Evolutionary conservation across 2,329 filamentous ascomycete species (phyloP), one percentile per base, ranked within the genome.

Genomic region (Paraconiothyrium brasiliense): DNA sequence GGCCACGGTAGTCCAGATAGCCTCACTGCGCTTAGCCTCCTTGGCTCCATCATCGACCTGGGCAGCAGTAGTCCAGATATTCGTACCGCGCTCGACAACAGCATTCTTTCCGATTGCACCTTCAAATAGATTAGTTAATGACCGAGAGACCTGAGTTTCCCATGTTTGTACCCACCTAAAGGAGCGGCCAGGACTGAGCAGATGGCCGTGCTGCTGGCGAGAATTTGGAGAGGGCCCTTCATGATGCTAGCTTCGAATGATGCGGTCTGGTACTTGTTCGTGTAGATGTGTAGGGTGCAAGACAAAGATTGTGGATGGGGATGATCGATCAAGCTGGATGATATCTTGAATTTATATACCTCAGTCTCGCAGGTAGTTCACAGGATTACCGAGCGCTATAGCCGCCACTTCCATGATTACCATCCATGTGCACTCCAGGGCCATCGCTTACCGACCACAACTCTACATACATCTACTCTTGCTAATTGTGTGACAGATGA

Each of bases 41-140:
- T 13, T 24, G 46, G n/a, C n/a, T 13, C 16, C 11, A 20, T 24
- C 44, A 48, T 48, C 46, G 9, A 22, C 46, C 13, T 24, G 22
- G 27, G 46, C 46, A 48, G 46, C 46, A 24, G 24, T 27, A 30
- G 46, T 48, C 46, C 46, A 48, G 8, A 48, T 48, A 5, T 30
- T 48, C 27, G 46, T 48, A 9, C 22, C 14, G 24, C 46, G 46
- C 22, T 48, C 46, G 27, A 48, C 13, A 8, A 44, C 11, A 22
- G 41, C 10, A 3, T 44, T n/a, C 22, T 48, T 48, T 9, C 22
- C 46, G 30, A 13, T 22, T 48, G 14, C 9, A 48, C 37, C 37
- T 41, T 41, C 3, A 13, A 41, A 41, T 16, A 41, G 6, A 1
- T 16, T 16, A 14, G 14, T 41, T 2, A 14, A 41, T 41, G 37